Conservation (phyloP, 148 eudicot genomes). For the Chenopodium suecicum region DNA sequence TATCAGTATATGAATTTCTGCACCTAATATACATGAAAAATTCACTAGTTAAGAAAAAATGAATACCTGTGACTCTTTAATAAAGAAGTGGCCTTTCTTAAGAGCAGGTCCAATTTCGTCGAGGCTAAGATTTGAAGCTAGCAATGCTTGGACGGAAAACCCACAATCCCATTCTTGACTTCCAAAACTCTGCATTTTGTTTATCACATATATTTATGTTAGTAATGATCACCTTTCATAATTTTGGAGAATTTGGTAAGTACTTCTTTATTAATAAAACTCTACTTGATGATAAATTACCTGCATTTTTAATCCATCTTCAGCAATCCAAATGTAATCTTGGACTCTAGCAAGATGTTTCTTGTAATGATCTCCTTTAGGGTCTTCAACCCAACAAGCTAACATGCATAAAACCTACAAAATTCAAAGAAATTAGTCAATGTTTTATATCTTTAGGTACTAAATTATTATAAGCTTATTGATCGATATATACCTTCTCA, state of each 20-base stretch:
- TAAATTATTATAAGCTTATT: too few relatives aligned
- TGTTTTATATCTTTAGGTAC: too few relatives aligned
- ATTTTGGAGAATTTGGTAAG: too few relatives aligned
- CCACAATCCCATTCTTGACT: constrained; percentile 53
- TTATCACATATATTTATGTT: too few relatives aligned
- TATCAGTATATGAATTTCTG: too few relatives aligned
- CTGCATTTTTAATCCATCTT: constrained; percentile 30
- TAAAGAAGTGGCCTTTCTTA: constrained; percentile 37
- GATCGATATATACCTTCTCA: neutral
- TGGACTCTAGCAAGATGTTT: constrained; percentile 34
- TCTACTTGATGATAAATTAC: neutral
- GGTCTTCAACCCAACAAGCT: constrained; percentile 38
- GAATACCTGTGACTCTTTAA: constrained; percentile 46
- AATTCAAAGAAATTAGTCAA: neutral
- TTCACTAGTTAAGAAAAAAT: neutral
- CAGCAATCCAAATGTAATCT: constrained; percentile 34
- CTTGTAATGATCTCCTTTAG: constrained; percentile 23
- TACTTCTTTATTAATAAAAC: too few relatives aligned
- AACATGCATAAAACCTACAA: constrained; percentile 27
- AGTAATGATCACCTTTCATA: too few relatives aligned
- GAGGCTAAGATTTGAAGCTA: constrained; percentile 31
- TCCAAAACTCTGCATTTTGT: constrained; percentile 26
- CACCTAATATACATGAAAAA: too few relatives aligned
- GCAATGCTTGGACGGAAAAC: constrained; percentile 48
- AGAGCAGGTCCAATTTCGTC: constrained; percentile 38